Evolutionary conservation across 495 filamentous ascomycete species (phyloP), one percentile per base, ranked within the genome.

Genomic region (Penicillium odoratum): DNA sequence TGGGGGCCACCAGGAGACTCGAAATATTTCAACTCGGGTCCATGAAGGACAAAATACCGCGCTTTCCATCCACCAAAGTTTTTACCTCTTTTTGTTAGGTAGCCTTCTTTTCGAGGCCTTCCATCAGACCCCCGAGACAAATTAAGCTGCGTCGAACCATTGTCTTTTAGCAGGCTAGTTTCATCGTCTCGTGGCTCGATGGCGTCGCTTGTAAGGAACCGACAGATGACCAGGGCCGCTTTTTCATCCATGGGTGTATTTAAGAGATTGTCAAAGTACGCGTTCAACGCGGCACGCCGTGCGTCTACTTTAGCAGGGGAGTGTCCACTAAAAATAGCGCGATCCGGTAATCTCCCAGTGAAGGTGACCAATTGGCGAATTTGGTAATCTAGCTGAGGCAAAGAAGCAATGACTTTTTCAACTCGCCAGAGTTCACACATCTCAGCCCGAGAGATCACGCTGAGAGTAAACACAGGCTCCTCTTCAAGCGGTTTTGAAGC

Each of bases 31-130:
- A 98, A 74, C 36, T 91, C 81, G 15, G 95, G 90, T 2, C 92
- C 92, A 65, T 98, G 91, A 1, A 98, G 82, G 45, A 96, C 81
- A 63, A 98, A 98, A 68, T 90, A 98, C 53, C 94, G 82, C 15
- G 91, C 91, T 69, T 98, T 98, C 94, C 94, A 98, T n/a, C 94
- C 94, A 26, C 94, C 94, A 73, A 98, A 98, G 62, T 97, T 97
- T 77, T 98, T 98, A 28, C 94, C 94, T 55, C 89, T 80, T 74
- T 98, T 98, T 7, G 94, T 97, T 31, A 98, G 77, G 77, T 97
- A 98, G 15, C 94, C 94, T 67, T 87, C 92, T 66, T 93, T 93
- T 59, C 85, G 78, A 1, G 88, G 85, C 53, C 85, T 85, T 3
- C 84, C 85, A 58, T 88, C 82, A 8, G 84, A 78, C 0, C 85